These are phyloP conservation scores for Xylaria curta DNA, from an alignment of 495 filamentous ascomycete genomes.

Conservation along the genomic window DNA sequence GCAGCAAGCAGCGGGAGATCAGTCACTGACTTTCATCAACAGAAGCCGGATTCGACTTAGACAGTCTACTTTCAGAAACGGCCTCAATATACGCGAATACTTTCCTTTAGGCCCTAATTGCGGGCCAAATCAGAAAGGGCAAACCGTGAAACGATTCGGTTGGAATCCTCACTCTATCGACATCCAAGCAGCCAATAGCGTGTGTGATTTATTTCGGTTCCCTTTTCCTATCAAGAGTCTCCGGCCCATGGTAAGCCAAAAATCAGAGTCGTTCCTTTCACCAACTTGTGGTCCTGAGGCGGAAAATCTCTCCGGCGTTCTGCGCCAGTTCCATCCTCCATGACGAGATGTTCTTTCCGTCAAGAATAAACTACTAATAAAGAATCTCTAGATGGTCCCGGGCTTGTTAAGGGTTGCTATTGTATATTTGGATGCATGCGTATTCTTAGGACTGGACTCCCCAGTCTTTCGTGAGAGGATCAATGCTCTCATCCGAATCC, in stretches of 20 bases:
- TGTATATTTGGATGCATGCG: conserved; percentile 56
- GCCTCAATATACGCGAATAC: conserved; percentile 57
- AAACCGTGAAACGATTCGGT: conserved; percentile 49
- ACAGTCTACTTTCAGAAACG: conserved; percentile 51
- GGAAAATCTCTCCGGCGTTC: neutral
- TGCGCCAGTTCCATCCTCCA: neutral
- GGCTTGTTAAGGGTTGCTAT: conserved; percentile 60
- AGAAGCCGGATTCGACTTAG: conserved; percentile 33
- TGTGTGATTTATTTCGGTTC: conserved; percentile 67
- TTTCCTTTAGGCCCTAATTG: conserved; percentile 56
- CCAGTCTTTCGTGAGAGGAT: conserved; percentile 68
- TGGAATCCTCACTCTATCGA: conserved; percentile 44
- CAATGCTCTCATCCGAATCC: conserved; percentile 68
- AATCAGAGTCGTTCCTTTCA: neutral
- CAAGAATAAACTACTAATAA: neutral
- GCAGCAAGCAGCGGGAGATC: conserved; percentile 56
- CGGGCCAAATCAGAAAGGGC: conserved; percentile 45
- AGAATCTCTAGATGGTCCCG: conserved; percentile 61
- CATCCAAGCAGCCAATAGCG: conserved; percentile 70
- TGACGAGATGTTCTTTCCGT: neutral
- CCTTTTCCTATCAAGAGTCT: conserved; percentile 67
- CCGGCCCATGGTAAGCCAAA: conserved; percentile 53
- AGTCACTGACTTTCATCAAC: conserved; percentile 32
- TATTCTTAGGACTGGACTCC: conserved; percentile 61
- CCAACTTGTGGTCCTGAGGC: neutral